Evolutionary conservation across 495 filamentous ascomycete genomes (phyloP), one percentile per base, ranked within the genome.

Genomic region (Penicillium lividum): DNA sequence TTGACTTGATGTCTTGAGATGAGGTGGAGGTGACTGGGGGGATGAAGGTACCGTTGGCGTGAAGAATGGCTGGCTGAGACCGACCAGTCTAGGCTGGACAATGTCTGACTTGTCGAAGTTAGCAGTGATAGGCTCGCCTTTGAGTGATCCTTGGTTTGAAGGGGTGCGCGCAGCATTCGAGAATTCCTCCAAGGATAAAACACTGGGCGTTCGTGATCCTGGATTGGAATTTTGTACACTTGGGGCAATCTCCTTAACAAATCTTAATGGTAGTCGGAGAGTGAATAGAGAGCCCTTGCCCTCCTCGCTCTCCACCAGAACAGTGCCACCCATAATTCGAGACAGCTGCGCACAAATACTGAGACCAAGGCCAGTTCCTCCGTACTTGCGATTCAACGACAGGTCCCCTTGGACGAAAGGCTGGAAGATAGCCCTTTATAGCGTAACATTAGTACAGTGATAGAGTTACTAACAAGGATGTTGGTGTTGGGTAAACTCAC

Each of bases 371-470:
- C 93, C 93, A 7, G 93, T 96, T 13, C 93, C 93, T 25, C 91
- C 92, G 67, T 88, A 94, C 60, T 93, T 95, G 68, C 91, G 95
- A 71, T 87, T 93, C 22, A 97, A 75, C 3, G 91, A 88, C 9
- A 94, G 75, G 68, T 97, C 92, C 2, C 90, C 93, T 72, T 97
- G 93, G 8, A 97, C 88, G 64, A 97, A 97, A 0, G 92, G 93
- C 67, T 97, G 92, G 73, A 97, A 97, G 28, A 97, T 89, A 59
- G 22, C 22, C 22, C 22, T 22, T 22, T 22, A 22, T 22, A 22
- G 22, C 22, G 22, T 22, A 22, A 22, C 2, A 22, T 22, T 22
- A 22, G 22, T 22, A 22, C 22, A 22, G 2, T 1, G 22, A 22
- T 22, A 1, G 22, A 2, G 22, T 2, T 22, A 22, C 22, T 22